These are phyloP conservation scores for Acer campestre DNA, from an alignment of 345 rosid genomes.

Conservation along the genomic window DNA sequence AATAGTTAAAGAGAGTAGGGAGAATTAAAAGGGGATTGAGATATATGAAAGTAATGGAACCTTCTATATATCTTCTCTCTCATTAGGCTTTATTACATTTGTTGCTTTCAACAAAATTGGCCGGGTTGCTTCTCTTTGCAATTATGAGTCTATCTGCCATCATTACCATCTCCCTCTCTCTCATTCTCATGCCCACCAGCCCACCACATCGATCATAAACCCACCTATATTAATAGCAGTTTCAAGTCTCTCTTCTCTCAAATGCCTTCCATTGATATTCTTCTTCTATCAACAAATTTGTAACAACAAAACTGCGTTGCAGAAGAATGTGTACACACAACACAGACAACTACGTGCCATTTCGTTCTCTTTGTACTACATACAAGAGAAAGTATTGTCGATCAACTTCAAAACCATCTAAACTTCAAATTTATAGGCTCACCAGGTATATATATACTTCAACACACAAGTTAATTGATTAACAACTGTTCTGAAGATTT, in stretches of 20 bases:
- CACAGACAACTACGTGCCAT: slow-evolving; percentile 31
- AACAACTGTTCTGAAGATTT: not conserved
- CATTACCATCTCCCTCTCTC: slow-evolving; percentile 33
- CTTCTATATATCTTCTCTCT: slow-evolving; percentile 15
- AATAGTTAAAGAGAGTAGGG: not conserved
- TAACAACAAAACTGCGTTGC: too few relatives aligned
- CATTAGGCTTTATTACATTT: slow-evolving; percentile 10
- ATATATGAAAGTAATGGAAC: slow-evolving; percentile 17
- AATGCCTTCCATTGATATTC: slow-evolving; percentile 10
- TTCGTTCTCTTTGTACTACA: slow-evolving; percentile 30
- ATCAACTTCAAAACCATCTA: slow-evolving; percentile 37
- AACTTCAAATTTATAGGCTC: slow-evolving; percentile 46
- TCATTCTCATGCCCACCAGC: slow-evolving; percentile 11
- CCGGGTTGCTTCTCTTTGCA: slow-evolving; percentile 37
- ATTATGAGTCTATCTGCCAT: slow-evolving; percentile 47
- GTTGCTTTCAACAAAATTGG: not conserved
- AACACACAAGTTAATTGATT: not conserved
- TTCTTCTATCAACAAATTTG: not conserved
- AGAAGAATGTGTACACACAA: slow-evolving; percentile 41
- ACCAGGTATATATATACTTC: slow-evolving; percentile 32
- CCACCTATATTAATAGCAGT: slow-evolving; percentile 33
- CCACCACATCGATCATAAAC: slow-evolving; percentile 11
- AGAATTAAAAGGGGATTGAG: not conserved
- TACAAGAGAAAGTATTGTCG: slow-evolving; percentile 31
- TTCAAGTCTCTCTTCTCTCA: slow-evolving; percentile 18